These are phyloP conservation scores for Balakata baccata DNA, from an alignment of 345 rosid species.

Conservation along the genomic window DNA sequence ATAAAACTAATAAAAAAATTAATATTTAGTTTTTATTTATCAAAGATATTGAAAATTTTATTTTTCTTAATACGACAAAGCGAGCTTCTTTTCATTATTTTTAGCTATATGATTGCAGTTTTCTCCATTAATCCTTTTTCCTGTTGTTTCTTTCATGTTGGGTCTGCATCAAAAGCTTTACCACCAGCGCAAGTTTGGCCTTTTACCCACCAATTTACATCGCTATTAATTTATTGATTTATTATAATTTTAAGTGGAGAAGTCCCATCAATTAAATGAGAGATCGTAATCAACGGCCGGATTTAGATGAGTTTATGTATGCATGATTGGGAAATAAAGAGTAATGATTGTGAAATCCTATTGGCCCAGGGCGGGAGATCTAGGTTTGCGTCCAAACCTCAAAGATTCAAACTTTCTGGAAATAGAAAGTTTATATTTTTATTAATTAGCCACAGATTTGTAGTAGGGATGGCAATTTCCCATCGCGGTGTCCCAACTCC, in stretches of 20 bases:
- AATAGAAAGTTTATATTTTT: slow-evolving; percentile 2
- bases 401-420: slow-evolving; percentile 22
- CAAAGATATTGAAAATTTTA: too few relatives aligned
- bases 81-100: too few relatives aligned
- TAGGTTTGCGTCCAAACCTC: slow-evolving; percentile 10
- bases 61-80: too few relatives aligned
- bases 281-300: slow-evolving; percentile 18
- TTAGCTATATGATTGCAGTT: too few relatives aligned
- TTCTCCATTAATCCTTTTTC: too few relatives aligned
- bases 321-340: too few relatives aligned
- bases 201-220: too few relatives aligned
- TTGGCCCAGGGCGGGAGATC: slow-evolving; percentile 17
- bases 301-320: slow-evolving; percentile 5
- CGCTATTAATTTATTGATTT: background rate
- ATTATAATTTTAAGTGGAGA: background rate
- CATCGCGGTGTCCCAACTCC: too few relatives aligned
- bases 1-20: too few relatives aligned
- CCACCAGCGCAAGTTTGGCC: background rate
- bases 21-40: too few relatives aligned
- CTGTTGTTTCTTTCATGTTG: background rate
- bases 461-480: too few relatives aligned
- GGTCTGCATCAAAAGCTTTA: background rate
- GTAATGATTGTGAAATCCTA: background rate
- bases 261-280: background rate
- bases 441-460: slow-evolving; percentile 16